Percentiles rank a stretch among this genome's conserved stretches.
Evolutionary conservation across 129 eudicot genomes (phyloP).

Genomic region (Glebionis coronaria): DNA sequence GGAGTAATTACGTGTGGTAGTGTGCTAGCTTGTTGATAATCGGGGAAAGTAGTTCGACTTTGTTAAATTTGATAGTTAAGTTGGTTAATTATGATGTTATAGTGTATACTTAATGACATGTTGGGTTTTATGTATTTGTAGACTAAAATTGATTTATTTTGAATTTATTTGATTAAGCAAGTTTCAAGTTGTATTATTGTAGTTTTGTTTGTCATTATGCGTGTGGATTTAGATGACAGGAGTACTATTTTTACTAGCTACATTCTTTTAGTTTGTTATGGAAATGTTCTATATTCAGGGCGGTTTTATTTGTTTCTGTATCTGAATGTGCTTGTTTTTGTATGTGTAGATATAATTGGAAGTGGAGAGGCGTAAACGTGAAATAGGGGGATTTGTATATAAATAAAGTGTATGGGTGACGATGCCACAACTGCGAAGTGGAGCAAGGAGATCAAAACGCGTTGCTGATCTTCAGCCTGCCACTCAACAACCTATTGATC

Average conservation of each 20-base stretch:
- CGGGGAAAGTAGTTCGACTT: constrained; percentile 5
- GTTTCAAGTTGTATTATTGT: constrained; percentile 1
- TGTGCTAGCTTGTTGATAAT: constrained; percentile 15
- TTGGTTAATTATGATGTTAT: too few species aligned
- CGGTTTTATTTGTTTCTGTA: neutral
- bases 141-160: too few species aligned
- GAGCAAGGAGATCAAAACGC: constrained; percentile 98
- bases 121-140: too few species aligned
- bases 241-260: constrained; percentile 2
- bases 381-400: constrained; percentile 39
- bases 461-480: constrained; percentile 90
- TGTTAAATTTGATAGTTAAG: neutral
- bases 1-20: neutral
- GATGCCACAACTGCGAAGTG: constrained; percentile 99
- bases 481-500: constrained; percentile 62
- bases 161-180: constrained; percentile 11
- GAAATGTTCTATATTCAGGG: neutral
- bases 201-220: constrained; percentile 2
- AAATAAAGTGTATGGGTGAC: constrained; percentile 78
- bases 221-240: constrained; percentile 1
- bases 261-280: constrained; percentile 1
- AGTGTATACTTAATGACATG: too few species aligned
- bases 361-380: constrained; percentile 29
- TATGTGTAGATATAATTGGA: constrained; percentile 21
- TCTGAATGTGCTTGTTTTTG: constrained; percentile 9